A percentile compares a stretch with the other conserved stretches of the same genome.
Conservation (phyloP, 75 land plant species). For the Pinus albicaulis region DNA sequence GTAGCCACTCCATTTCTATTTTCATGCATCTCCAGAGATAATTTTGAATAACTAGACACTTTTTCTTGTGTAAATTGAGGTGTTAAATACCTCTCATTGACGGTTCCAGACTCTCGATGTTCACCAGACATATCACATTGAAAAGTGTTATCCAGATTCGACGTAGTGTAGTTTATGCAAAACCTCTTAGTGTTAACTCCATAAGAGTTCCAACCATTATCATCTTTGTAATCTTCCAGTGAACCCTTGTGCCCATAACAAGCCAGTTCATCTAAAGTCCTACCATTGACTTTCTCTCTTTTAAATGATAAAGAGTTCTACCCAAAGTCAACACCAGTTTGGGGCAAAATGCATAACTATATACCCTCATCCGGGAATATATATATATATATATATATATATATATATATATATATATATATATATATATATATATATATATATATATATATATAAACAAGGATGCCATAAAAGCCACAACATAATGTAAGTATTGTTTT, state of each 20-base stretch:
- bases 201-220: slow-evolving; percentile 53
- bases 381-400: too few relatives aligned
- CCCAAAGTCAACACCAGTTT: not conserved
- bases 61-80: slow-evolving; percentile 6
- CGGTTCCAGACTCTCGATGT: slow-evolving; percentile 61
- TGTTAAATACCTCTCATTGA: slow-evolving; percentile 44
- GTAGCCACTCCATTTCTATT: slow-evolving; percentile 8
- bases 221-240: slow-evolving; percentile 50
- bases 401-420: too few relatives aligned
- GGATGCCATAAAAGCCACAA: too few relatives aligned
- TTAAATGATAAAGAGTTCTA: not conserved
- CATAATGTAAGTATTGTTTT: too few relatives aligned
- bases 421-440: too few relatives aligned
- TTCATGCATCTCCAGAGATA: slow-evolving; percentile 7
- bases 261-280: not conserved
- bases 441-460: too few relatives aligned
- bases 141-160: slow-evolving; percentile 34
- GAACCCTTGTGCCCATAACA: not conserved
- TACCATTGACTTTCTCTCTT: not conserved
- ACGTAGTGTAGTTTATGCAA: slow-evolving; percentile 55
- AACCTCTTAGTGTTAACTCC: slow-evolving; percentile 31
- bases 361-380: not conserved
- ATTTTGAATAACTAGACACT: not conserved
- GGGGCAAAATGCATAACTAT: too few relatives aligned
- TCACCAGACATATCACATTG: slow-evolving; percentile 64